phyloP scores from a whole-genome alignment of 2,329 filamentous ascomycete species.

The Ophiostoma sp. region DNA sequence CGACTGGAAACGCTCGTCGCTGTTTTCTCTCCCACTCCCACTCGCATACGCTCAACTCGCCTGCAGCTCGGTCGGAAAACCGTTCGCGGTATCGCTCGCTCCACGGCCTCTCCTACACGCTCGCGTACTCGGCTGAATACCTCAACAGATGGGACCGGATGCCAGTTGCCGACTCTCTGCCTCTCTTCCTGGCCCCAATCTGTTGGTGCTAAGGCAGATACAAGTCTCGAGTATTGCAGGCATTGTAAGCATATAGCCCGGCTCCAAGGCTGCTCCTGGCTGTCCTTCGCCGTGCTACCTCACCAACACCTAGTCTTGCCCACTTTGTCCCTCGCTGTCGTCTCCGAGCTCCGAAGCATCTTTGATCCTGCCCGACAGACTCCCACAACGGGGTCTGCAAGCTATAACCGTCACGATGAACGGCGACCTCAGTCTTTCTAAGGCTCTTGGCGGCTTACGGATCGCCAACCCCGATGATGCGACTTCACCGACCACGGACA shows the following conservation, averaged over 20 bases:
- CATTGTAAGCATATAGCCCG: not conserved
- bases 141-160: slow-evolving; percentile 17
- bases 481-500: slow-evolving; percentile 19
- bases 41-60: not conserved
- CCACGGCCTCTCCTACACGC: not conserved
- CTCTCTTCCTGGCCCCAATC: not conserved
- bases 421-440: slow-evolving; percentile 85
- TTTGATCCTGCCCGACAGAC: slow-evolving; percentile 1
- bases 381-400: slow-evolving; percentile 11
- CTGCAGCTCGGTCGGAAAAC: not conserved
- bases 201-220: slow-evolving; percentile 13
- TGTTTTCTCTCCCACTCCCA: not conserved
- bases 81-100: not conserved
- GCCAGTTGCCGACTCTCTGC: not conserved
- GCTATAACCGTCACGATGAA: slow-evolving; percentile 57
- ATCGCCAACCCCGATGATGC: slow-evolving; percentile 89
- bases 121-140: not conserved
- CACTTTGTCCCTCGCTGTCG: not conserved
- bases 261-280: slow-evolving; percentile 19
- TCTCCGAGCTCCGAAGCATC: not conserved
- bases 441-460: slow-evolving; percentile 85
- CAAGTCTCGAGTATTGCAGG: slow-evolving; percentile 1
- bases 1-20: not conserved
- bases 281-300: not conserved
- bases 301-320: not conserved